Base-by-base conservation (phyloP, 768 basidiomycete species). In the Tephrocybe sp. region DNA sequence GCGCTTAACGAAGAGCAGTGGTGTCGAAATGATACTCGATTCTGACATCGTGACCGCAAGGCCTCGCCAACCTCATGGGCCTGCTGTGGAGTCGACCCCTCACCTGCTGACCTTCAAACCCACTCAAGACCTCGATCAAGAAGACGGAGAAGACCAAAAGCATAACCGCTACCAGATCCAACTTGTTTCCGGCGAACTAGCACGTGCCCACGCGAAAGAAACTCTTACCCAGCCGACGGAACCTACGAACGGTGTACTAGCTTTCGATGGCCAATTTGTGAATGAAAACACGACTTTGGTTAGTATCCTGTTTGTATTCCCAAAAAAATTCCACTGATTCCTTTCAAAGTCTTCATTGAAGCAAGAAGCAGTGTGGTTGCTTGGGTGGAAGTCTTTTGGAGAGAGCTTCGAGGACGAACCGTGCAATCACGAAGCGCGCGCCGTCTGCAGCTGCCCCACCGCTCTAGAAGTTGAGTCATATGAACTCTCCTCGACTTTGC, bases 251-350 rank as follows among this genome's bases (percentile, higher is more conserved):
- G 60, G 61, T 9, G 16, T 58, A 2, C 25, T 53, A 23, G 63
- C 60, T 3, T 64, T 63, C 23, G 55, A 56, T 10, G 60, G 59
- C 1, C 42, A 57, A 23, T 46, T 33, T n/a, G 45, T 64, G 37
- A 57, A 48, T 33, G 57, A 53, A 4, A 56, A 55, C 36, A 62
- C 57, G 3, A 57, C 61, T 4, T 29, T 64, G 43, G 63, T 63
- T 29, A 16, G 55, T 38, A 16, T 45, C 21, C 33, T 12, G 16
- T 10, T 22, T 9, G 36, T 39, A 11, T 12, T 19, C 24, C 16
- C 15, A 5, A 18, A 4, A 4, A 29, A 15, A 11, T 40, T 16
- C 33, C 2, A 10, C 12, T 29, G 25, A 21, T 40, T 11, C 11
- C 4, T 34, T 13, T 5, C 36, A 24, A 45, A 65, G 62, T 40